A percentile compares a stretch with the other conserved stretches of the same genome.
These are phyloP conservation scores for Metroxylon sagu DNA, from an alignment of 176 grass and related monocot species.

Conservation along the genomic window DNA sequence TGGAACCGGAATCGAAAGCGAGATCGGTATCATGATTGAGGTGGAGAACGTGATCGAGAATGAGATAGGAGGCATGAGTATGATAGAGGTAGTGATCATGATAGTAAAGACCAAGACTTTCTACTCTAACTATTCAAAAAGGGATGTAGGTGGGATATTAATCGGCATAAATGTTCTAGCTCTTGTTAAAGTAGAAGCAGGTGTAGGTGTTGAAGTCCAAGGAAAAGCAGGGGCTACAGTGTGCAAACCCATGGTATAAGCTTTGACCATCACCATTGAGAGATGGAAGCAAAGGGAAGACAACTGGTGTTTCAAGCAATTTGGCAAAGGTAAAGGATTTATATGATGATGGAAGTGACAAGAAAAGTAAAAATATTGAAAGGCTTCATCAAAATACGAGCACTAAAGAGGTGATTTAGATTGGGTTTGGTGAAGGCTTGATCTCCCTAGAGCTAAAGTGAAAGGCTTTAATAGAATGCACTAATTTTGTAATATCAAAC, in stretches of 20 bases:
- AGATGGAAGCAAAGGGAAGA: conserved; percentile 43
- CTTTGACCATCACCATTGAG: conserved; percentile 31
- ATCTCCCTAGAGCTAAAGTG: conserved; percentile 61
- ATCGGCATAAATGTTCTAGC: conserved; percentile 27
- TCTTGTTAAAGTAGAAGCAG: conserved; percentile 22
- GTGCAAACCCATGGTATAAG: not conserved
- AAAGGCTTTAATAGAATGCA: not conserved
- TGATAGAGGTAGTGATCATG: conserved; percentile 13
- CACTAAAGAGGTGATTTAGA: conserved; percentile 93
- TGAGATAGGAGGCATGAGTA: conserved; percentile 17
- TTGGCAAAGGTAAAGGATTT: conserved; percentile 84
- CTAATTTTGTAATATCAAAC: not conserved
- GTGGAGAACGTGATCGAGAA: too few relatives aligned
- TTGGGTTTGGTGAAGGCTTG: conserved; percentile 29
- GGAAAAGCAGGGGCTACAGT: conserved; percentile 12
- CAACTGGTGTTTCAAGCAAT: conserved; percentile 46
- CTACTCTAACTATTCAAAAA: conserved; percentile 25
- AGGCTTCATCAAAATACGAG: conserved; percentile 43
- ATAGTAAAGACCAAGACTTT: conserved; percentile 34
- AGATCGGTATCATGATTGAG: conserved; percentile 33
- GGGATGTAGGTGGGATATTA: conserved; percentile 34
- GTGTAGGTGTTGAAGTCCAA: conserved; percentile 25
- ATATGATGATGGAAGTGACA: conserved; percentile 60
- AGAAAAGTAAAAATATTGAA: conserved; percentile 26
- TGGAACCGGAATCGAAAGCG: conserved; percentile 13